A percentile compares a stretch with the other conserved stretches of the same genome.
These are phyloP conservation scores for Backusella mclennaniae DNA, from an alignment of 192 early-diverging fungal genomes.

Conservation along the genomic window DNA sequence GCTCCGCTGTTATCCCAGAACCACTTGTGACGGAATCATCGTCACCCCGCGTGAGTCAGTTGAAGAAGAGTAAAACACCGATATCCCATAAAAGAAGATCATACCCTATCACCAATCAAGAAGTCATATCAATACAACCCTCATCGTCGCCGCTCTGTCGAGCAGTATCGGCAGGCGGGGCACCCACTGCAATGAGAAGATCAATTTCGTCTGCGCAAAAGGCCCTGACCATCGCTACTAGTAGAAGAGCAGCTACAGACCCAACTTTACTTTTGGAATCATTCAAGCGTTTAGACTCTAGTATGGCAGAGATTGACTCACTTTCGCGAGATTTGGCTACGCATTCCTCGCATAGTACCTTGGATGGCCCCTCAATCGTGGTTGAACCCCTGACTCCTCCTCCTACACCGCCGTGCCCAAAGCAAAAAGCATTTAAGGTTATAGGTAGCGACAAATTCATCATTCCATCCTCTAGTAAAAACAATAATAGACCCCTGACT, in stretches of 20 bases:
- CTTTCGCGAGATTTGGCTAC: slow-evolving; percentile 25
- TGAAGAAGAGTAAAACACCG: slow-evolving; percentile 3
- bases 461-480: not conserved
- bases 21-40: not conserved
- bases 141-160: not conserved
- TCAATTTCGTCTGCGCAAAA: not conserved
- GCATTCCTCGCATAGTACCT: not conserved
- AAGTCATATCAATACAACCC: not conserved
- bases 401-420: slow-evolving; percentile 1
- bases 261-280: slow-evolving; percentile 13
- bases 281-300: slow-evolving; percentile 20
- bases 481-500: not conserved
- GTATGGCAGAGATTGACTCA: slow-evolving; percentile 20
- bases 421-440: not conserved
- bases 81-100: slow-evolving; percentile 2
- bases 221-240: not conserved
- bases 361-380: not conserved
- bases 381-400: not conserved
- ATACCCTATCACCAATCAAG: not conserved
- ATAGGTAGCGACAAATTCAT: not conserved
- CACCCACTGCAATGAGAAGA: not conserved
- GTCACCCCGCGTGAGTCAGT: not conserved
- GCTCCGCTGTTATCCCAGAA: not conserved
- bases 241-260: not conserved
- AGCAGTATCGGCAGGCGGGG: not conserved